phyloP scores from a whole-genome alignment of 2,329 filamentous ascomycete species.

The Xylariales sp. region DNA sequence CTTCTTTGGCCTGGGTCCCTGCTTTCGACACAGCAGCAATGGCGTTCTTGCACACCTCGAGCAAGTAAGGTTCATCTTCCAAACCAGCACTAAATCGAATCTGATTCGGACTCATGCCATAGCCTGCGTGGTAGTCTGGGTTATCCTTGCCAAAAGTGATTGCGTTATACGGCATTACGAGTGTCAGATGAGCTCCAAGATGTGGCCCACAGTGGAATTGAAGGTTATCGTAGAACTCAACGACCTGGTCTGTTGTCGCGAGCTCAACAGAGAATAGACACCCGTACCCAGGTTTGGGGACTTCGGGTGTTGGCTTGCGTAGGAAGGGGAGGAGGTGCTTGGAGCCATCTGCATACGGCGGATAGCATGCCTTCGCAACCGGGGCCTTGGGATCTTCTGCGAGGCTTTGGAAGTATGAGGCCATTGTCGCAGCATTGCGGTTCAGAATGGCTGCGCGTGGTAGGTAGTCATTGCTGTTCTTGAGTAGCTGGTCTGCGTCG shows the following conservation, averaged over 20 bases:
- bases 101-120: slow-evolving; percentile 35
- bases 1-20: too few species aligned
- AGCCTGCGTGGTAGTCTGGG: slow-evolving; percentile 30
- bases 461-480: slow-evolving; percentile 41
- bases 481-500: slow-evolving; percentile 41
- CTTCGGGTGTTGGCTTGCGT: slow-evolving; percentile 35
- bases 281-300: slow-evolving; percentile 47
- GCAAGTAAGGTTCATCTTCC: slow-evolving; percentile 37
- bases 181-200: slow-evolving; percentile 47
- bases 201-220: slow-evolving; percentile 48
- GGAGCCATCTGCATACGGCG: slow-evolving; percentile 23
- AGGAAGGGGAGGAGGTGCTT: slow-evolving; percentile 21
- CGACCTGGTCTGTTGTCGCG: slow-evolving; percentile 31
- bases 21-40: slow-evolving; percentile 6
- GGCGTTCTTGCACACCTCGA: slow-evolving; percentile 19
- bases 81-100: slow-evolving; percentile 44
- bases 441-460: slow-evolving; percentile 34
- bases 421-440: slow-evolving; percentile 39
- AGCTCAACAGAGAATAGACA: slow-evolving; percentile 51
- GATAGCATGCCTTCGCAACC: slow-evolving; percentile 40
- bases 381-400: slow-evolving; percentile 27
- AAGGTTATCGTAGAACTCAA: slow-evolving; percentile 45
- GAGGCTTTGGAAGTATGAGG: slow-evolving; percentile 30
- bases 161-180: slow-evolving; percentile 44
- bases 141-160: slow-evolving; percentile 37